Percentiles rank a stretch among this genome's conserved stretches.
phyloP scores from a whole-genome alignment of 306 rosid species.

The Casuarina equisetifolia region DNA sequence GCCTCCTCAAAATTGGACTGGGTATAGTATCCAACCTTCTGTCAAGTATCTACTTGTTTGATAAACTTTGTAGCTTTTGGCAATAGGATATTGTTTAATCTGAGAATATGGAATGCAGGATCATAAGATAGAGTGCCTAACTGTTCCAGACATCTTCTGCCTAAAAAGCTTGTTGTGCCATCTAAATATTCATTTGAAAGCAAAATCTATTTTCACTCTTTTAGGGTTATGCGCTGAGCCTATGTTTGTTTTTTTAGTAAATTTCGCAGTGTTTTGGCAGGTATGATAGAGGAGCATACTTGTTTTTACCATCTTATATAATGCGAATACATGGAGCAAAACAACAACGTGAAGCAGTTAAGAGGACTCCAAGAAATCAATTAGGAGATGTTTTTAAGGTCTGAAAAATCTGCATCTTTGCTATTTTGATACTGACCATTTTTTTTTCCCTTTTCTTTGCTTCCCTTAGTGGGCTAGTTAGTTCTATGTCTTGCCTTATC shows the following conservation, averaged over 20 bases:
- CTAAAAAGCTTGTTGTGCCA: neutral
- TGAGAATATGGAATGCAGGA: neutral
- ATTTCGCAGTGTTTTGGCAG: constrained; percentile 43
- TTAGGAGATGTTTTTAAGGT: constrained; percentile 83
- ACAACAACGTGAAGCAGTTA: constrained; percentile 87
- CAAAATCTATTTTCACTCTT: neutral
- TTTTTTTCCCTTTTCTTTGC: neutral
- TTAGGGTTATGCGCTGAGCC: neutral
- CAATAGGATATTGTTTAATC: neutral
- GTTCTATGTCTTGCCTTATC: neutral
- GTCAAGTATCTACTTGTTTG: neutral
- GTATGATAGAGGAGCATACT: constrained; percentile 87
- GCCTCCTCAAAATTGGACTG: constrained; percentile 83
- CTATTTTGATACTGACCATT: constrained; percentile 17
- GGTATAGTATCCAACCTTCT: constrained; percentile 47
- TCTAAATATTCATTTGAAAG: neutral
- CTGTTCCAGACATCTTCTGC: neutral
- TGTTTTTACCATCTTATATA: constrained; percentile 83
- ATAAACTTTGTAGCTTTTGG: neutral
- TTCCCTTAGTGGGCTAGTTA: neutral
- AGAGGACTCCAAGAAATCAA: constrained; percentile 60
- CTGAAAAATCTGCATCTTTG: constrained; percentile 18
- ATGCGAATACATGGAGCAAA: constrained; percentile 96
- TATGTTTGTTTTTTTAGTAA: constrained; percentile 1
- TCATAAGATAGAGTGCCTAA: neutral